Percentiles rank a stretch among this genome's conserved stretches.
phyloP scores from a whole-genome alignment of 306 rosid species.

The Quercus engelmannii region DNA sequence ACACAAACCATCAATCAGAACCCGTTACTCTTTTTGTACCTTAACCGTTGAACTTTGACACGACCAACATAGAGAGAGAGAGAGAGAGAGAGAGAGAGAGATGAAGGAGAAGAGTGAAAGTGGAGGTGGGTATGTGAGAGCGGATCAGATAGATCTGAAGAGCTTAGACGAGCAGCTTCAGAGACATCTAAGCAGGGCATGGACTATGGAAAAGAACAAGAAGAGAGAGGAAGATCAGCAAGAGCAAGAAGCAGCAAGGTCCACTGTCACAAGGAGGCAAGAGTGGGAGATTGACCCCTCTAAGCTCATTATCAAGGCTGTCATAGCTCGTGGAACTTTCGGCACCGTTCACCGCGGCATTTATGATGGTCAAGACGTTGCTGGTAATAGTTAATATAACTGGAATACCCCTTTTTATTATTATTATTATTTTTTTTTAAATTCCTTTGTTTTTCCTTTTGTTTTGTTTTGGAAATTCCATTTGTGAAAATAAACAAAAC shows the following conservation, averaged over 20 bases:
- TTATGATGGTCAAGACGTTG: slow-evolving; percentile 91
- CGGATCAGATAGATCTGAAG: slow-evolving; percentile 99
- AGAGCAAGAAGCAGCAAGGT: slow-evolving; percentile 23
- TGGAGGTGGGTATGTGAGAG: slow-evolving; percentile 85
- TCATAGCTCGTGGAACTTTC: slow-evolving; percentile 94
- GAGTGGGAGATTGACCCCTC: slow-evolving; percentile 99
- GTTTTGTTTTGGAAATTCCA: slow-evolving; percentile 5
- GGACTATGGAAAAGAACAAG: slow-evolving; percentile 95
- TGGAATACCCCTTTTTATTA: not conserved
- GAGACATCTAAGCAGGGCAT: slow-evolving; percentile 82
- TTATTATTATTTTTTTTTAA: not conserved
- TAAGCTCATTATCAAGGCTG: slow-evolving; percentile 71
- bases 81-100: slow-evolving; percentile 4
- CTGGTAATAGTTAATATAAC: slow-evolving; percentile 40
- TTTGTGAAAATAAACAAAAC: slow-evolving; percentile 10
- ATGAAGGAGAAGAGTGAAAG: slow-evolving; percentile 89
- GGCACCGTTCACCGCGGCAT: slow-evolving; percentile 98
- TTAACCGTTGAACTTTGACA: not conserved
- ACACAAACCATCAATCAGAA: not conserved
- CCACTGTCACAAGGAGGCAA: slow-evolving; percentile 52
- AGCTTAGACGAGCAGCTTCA: slow-evolving; percentile 97
- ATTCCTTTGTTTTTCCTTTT: slow-evolving; percentile 4
- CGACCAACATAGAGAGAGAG: not conserved
- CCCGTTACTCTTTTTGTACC: not conserved
- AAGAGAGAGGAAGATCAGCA: slow-evolving; percentile 42